Percentiles rank a stretch among this genome's conserved stretches.
Evolutionary conservation across 441 rosid species (phyloP).

Genomic region (Flueggea neowawraea): DNA sequence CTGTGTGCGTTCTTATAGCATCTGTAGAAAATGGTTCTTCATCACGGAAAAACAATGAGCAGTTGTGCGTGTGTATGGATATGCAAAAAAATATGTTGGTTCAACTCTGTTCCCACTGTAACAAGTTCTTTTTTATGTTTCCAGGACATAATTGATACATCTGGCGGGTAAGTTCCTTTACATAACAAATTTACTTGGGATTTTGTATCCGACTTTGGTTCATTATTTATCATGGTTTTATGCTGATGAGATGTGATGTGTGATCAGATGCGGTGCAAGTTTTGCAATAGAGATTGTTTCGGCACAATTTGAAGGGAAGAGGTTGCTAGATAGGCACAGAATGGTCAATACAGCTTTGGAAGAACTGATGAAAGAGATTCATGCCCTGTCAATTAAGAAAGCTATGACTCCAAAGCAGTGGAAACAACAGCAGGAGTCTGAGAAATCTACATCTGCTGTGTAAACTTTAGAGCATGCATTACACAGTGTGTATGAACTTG

Average conservation of each 20-base stretch:
- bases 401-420: constrained; percentile 71
- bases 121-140: constrained; percentile 13
- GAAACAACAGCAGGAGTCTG: constrained; percentile 60
- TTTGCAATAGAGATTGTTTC: constrained; percentile 69
- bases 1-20: no score
- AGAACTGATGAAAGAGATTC: constrained; percentile 88
- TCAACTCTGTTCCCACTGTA: neutral
- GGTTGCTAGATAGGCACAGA: constrained; percentile 86
- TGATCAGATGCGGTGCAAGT: constrained; percentile 76
- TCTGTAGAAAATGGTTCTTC: no score
- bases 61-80: neutral
- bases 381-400: constrained; percentile 91
- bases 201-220: neutral
- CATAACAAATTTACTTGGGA: neutral
- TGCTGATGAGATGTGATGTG: neutral
- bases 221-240: neutral
- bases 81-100: neutral
- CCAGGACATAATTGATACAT: constrained; percentile 84
- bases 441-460: constrained; percentile 39
- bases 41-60: no score
- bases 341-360: constrained; percentile 72
- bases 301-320: constrained; percentile 78
- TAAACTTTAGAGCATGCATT: constrained; percentile 20
- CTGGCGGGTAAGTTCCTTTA: constrained; percentile 73
- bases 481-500: neutral